Evolutionary conservation across 768 basidiomycete genomes (phyloP).

Genomic region (Hydnomerulius pinastri): DNA sequence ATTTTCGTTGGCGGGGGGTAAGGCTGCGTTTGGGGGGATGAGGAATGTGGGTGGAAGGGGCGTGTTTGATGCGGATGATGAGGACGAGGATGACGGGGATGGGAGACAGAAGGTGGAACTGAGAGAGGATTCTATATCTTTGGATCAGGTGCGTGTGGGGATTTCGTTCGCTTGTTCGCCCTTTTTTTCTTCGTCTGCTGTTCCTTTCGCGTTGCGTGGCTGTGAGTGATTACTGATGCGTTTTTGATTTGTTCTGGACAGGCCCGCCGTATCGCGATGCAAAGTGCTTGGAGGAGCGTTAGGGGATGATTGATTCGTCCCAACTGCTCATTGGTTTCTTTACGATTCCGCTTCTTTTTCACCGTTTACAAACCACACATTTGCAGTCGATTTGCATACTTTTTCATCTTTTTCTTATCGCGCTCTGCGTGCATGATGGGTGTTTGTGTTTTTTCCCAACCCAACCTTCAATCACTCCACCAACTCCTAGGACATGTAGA

Average conservation of each 20-base stretch:
- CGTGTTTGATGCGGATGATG: conserved; percentile 60
- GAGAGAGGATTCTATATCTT: conserved; percentile 80
- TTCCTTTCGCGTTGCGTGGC: too few relatives aligned
- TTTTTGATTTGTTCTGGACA: conserved; percentile 27
- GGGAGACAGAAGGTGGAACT: conserved; percentile 75
- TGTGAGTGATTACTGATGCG: too few relatives aligned
- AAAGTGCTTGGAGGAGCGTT: conserved; percentile 83
- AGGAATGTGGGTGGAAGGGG: conserved; percentile 42
- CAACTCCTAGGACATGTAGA: too few relatives aligned
- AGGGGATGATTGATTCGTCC: conserved; percentile 43
- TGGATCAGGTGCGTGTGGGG: conserved; percentile 75
- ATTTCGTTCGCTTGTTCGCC: background rate
- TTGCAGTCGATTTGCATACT: conserved; percentile 10
- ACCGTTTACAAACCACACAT: conserved; percentile 9
- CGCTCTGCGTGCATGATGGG: too few relatives aligned
- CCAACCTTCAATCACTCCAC: too few relatives aligned
- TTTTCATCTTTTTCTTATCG: too few relatives aligned
- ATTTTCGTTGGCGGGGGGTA: conserved; percentile 75
- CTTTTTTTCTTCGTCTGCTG: too few relatives aligned
- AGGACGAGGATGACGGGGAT: conserved; percentile 68
- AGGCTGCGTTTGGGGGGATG: conserved; percentile 84
- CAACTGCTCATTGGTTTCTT: background rate
- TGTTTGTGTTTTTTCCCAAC: too few relatives aligned
- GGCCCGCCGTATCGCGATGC: conserved; percentile 86
- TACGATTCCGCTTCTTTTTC: background rate